Conservation (phyloP, 2,329 filamentous ascomycete genomes). For the Bipolaris cookei region DNA sequence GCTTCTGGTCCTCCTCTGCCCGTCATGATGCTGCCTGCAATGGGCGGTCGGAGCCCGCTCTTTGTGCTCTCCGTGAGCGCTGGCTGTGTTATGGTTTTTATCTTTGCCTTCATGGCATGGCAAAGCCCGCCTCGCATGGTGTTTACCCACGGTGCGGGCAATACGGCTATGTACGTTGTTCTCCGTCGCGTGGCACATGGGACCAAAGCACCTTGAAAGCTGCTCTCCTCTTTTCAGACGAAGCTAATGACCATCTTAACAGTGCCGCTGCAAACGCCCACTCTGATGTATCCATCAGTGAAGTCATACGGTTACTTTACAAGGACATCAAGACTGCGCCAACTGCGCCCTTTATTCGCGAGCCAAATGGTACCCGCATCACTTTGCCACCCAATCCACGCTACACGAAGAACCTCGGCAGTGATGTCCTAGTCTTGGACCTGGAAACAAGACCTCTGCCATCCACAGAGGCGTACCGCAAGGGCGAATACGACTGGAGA, state of each 20-base stretch:
- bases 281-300: constrained; percentile 39
- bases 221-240: neutral
- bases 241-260: constrained; percentile 22
- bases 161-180: constrained; percentile 37
- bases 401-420: constrained; percentile 43
- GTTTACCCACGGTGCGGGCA: constrained; percentile 28
- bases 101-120: constrained; percentile 47
- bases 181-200: constrained; percentile 1
- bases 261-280: constrained; percentile 31
- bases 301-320: constrained; percentile 43
- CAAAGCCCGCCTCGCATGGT: constrained; percentile 37
- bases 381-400: constrained; percentile 39
- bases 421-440: constrained; percentile 46
- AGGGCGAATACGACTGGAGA: constrained; percentile 46
- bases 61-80: constrained; percentile 41
- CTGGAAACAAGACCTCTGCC: constrained; percentile 45
- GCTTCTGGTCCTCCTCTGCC: constrained; percentile 10
- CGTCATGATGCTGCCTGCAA: constrained; percentile 41
- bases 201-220: neutral
- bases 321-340: constrained; percentile 37
- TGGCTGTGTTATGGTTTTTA: constrained; percentile 41
- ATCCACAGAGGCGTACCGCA: constrained; percentile 40
- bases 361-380: constrained; percentile 41
- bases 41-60: constrained; percentile 42
- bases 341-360: constrained; percentile 39